Evolutionary conservation across 495 filamentous ascomycete species (phyloP), one percentile per base, ranked within the genome.

Genomic region (Lindgomyces ingoldianus): DNA sequence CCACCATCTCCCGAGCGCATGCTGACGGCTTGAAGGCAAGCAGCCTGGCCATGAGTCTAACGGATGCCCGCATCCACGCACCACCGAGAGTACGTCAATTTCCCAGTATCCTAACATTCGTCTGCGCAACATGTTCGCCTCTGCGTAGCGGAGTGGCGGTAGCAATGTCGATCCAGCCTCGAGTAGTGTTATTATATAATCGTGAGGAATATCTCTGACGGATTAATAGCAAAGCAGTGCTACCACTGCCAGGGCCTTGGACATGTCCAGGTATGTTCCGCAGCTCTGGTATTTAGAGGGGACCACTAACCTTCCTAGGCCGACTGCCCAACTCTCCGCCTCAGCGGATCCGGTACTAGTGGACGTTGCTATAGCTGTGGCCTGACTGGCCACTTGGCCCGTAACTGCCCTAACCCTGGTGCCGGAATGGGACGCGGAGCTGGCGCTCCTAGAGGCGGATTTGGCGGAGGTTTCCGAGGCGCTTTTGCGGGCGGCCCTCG

Each of bases 181-280:
- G n/a, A 39, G 14, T 39, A 14, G 21, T 24, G 25, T 55, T 56
- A 42, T 63, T 33, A 41, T 52, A 57, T 57, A 45, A 27, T 57
- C 11, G 11, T 1, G 4, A 22, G 18, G n/a, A 62, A 27, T 48
- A 54, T 75, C 60, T 79, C 79, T 62, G 62, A 66, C 65, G 22
- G 14, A 68, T 69, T 49, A 52, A 55, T 70, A 88, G 85, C 90
- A 42, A 99, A 99, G 85, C 95, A 99, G 81, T 99, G 95, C 86
- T 99, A 99, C 76, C 94, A 98, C 81, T 99, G 95, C 83, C 94
- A 98, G 79, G 95, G 95, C 36, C 83, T 97, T 63, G 95, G 95
- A 60, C 95, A 99, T 74, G 94, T 99, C 72, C 95, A 99, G 49
- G 49, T 52, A 52, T 30, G 49, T 30, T 29, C 9, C n/a, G 10